Evolutionary conservation across 345 rosid genomes (phyloP).

Genomic region (Eucalyptus tenuipes): DNA sequence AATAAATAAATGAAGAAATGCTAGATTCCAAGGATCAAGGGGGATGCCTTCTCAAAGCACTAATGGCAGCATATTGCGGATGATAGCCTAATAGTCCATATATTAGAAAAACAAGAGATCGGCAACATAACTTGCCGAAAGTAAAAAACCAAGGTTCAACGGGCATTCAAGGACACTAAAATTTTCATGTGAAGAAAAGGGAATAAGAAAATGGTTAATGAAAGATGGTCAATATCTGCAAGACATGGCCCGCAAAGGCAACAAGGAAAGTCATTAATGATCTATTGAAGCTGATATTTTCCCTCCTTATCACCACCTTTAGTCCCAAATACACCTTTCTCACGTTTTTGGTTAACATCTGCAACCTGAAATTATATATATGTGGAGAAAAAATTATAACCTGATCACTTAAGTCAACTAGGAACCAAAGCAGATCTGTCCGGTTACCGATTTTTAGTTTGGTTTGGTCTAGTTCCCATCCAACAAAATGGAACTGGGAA

Average conservation of each 20-base stretch:
- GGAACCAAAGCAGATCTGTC: neutral
- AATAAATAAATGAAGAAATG: conserved; percentile 34
- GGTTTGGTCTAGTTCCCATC: too few relatives aligned
- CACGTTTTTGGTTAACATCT: conserved; percentile 69
- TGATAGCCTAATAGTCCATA: conserved; percentile 30
- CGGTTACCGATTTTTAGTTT: accelerated
- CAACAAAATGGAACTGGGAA: neutral
- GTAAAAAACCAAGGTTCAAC: neutral
- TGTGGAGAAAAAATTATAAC: neutral
- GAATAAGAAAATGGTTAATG: neutral
- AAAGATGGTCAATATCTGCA: neutral
- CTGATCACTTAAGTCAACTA: neutral
- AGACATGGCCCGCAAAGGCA: too few relatives aligned
- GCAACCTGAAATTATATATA: conserved; percentile 41
- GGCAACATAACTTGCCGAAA: neutral
- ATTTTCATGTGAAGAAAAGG: neutral
- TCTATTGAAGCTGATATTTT: neutral
- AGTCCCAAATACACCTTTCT: conserved; percentile 81
- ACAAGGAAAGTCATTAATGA: too few relatives aligned
- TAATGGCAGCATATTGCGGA: conserved; percentile 79
- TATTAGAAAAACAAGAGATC: neutral
- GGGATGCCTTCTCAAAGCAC: conserved; percentile 96
- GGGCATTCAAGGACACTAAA: neutral
- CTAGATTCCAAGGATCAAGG: conserved; percentile 90
- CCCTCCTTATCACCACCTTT: conserved; percentile 96